Evolutionary conservation across 2,329 filamentous ascomycete species (phyloP), one percentile per base, ranked within the genome.

Genomic region (Ophiostoma piceae): DNA sequence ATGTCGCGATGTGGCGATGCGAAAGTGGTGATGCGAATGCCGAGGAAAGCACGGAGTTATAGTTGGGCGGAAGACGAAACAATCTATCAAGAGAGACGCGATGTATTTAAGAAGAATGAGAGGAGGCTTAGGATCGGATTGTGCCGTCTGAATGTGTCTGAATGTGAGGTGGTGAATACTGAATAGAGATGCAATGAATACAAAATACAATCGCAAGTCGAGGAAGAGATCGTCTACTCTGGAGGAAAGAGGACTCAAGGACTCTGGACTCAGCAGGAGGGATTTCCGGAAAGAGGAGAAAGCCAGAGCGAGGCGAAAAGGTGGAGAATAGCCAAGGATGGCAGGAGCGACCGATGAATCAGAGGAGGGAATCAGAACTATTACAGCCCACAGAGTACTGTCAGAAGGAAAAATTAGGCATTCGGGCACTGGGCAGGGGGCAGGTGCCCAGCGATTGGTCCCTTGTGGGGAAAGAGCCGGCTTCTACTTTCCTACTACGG

Each of bases 321-420:
- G 65, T 66, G 65, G 65, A 47, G 19, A 66, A 66, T 2, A 16
- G 8, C n/a, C 32, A 43, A 16, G 35, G 22, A 32, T 41, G 65
- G 65, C 39, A 66, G 65, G 65, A 47, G 65, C 37, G 16, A 65
- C 62, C 57, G 57, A 64, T n/a, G 54, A 57, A 66, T 62, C 35
- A 51, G 51, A 65, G 47, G 68, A 54, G 35, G 35, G 8, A 35
- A 35, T 6, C 26, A 29, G 26, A 29, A 29, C 26, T 29, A 29
- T 29, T 29, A 29, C 26, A 29, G 26, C 1, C 1, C 2, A 29
- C 26, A 35, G 35, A 35, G 26, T 1, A 35, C 35, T 47, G 66
- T 70, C 69, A 66, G 69, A 66, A 68, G 60, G 69, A 70, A 68
- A 68, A 68, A 68, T 68, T 57, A 37, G 43, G 62, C 39, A 22